Conservation (phyloP, 75 land plant species). For the Cryptomeria japonica region DNA sequence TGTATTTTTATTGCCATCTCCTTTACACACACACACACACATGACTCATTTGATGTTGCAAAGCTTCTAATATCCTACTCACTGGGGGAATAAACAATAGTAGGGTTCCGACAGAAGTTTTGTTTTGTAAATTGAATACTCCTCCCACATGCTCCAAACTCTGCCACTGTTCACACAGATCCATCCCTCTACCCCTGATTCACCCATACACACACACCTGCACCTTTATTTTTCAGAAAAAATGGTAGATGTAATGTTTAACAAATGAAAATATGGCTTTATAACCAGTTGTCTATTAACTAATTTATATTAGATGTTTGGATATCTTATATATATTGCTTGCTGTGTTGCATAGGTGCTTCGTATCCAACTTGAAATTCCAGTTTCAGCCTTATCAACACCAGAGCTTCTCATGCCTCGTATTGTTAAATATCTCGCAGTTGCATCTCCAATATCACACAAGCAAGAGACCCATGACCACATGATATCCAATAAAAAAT, state of each 20-base stretch:
- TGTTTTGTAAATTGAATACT: no score
- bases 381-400: conserved; percentile 54
- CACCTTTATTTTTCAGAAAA: no score
- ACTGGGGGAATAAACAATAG: no score
- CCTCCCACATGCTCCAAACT: no score
- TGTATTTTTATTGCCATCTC: no score
- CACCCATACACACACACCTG: no score
- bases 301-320: not conserved
- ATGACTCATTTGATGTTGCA: no score
- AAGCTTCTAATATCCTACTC: no score
- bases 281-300: not conserved
- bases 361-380: conserved; percentile 69
- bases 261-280: not conserved
- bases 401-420: conserved; percentile 84
- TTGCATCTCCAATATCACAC: conserved; percentile 47
- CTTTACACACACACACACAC: no score
- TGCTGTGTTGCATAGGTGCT: conserved; percentile 47
- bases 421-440: conserved; percentile 78
- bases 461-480: conserved; percentile 24
- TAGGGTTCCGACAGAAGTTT: no score
- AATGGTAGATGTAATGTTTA: not conserved
- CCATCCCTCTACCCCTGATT: no score
- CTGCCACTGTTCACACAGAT: no score
- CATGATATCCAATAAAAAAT: conserved; percentile 8
- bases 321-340: not conserved